phyloP scores from a whole-genome alignment of 148 eudicot species.

The Suaeda aralocaspica region DNA sequence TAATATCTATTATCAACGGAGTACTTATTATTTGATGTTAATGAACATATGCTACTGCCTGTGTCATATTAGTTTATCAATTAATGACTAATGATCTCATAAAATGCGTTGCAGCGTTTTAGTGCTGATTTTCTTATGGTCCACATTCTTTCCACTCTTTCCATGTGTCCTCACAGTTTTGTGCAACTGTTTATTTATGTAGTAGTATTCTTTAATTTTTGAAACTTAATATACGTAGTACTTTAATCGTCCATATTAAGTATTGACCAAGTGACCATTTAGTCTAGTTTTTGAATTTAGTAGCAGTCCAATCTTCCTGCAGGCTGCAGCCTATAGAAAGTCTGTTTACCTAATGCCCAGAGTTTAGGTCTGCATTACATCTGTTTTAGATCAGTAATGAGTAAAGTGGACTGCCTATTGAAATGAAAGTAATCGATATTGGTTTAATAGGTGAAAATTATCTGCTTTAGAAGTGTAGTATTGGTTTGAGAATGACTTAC shows the following conservation, averaged over 20 bases:
- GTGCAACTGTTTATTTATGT: too few species aligned
- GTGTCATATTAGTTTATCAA: background rate
- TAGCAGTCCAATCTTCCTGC: too few species aligned
- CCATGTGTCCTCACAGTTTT: background rate
- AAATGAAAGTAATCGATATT: background rate
- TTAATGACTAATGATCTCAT: background rate
- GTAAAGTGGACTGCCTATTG: background rate
- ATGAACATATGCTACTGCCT: background rate
- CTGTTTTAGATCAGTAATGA: background rate
- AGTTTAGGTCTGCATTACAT: background rate
- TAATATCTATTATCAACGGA: too few species aligned
- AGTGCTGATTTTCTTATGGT: background rate
- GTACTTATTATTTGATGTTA: too few species aligned
- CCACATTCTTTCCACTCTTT: background rate
- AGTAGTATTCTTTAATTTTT: too few species aligned
- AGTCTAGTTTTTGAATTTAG: too few species aligned
- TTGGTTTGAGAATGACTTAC: background rate
- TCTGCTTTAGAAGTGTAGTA: background rate
- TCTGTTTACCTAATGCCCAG: background rate
- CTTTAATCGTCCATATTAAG: too few species aligned
- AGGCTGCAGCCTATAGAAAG: background rate
- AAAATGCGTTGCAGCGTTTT: background rate
- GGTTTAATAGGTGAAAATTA: background rate
- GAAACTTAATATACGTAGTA: too few species aligned
- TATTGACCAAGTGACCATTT: too few species aligned